A percentile compares a stretch with the other conserved stretches of the same genome.
Conservation (phyloP, 2,329 filamentous ascomycete species). For the Colletotrichum sp. region DNA sequence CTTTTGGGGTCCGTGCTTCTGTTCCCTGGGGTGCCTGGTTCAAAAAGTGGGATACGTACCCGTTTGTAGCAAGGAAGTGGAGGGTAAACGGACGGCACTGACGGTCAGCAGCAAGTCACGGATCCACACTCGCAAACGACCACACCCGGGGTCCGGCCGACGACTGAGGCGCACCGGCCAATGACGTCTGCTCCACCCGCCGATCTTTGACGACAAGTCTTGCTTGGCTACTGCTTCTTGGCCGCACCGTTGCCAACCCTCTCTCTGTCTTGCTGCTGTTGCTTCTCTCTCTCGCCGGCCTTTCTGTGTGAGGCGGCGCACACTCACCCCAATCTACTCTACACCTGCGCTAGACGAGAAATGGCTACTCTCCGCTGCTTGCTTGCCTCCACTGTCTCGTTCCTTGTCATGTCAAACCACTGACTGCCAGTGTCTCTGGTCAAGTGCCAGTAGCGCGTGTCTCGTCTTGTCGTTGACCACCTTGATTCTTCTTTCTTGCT, state of each 20-base stretch:
- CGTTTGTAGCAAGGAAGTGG: neutral
- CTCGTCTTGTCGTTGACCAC: neutral
- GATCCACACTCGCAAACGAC: neutral
- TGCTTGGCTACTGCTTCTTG: constrained; percentile 11
- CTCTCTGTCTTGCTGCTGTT: neutral
- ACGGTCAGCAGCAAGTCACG: neutral
- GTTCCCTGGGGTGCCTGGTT: neutral
- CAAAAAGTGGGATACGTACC: neutral
- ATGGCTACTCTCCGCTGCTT: neutral
- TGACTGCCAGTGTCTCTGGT: neutral
- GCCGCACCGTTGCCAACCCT: constrained; percentile 8
- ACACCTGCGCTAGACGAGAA: neutral
- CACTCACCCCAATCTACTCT: neutral
- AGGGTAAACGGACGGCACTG: neutral
- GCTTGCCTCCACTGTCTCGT: neutral
- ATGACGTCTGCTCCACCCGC: constrained; percentile 19
- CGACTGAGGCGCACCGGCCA: constrained; percentile 17
- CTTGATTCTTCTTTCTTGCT: neutral
- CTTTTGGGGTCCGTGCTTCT: neutral
- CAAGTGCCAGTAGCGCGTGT: constrained; percentile 7
- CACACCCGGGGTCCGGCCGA: constrained; percentile 18
- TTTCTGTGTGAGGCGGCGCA: neutral
- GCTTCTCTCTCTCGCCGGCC: neutral
- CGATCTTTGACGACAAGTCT: constrained; percentile 22
- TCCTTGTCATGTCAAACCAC: neutral